Percentiles rank a stretch among this genome's conserved stretches.
phyloP scores from a whole-genome alignment of 805 yeast genomes.

The Kuraishia ogatae region DNA sequence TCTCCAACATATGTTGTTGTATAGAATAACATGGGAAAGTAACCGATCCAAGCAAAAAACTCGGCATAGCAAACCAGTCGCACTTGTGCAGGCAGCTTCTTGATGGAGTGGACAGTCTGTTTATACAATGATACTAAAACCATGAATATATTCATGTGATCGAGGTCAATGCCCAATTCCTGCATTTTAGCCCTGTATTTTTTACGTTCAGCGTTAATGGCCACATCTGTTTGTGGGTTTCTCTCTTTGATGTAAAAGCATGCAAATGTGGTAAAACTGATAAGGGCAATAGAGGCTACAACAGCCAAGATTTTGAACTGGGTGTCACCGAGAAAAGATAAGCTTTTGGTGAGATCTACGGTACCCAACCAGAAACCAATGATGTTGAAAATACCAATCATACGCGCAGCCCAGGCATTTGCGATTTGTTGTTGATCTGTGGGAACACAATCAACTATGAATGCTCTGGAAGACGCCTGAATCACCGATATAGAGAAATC shows the following conservation, averaged over 20 bases:
- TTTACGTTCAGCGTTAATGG: slow-evolving; percentile 28
- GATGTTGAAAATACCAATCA: slow-evolving; percentile 54
- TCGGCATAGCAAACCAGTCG: slow-evolving; percentile 45
- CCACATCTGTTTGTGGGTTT: slow-evolving; percentile 33
- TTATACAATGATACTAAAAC: slow-evolving; percentile 16
- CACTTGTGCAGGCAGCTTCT: slow-evolving; percentile 39
- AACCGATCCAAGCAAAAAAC: slow-evolving; percentile 62
- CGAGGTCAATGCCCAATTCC: slow-evolving; percentile 26
- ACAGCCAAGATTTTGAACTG: slow-evolving; percentile 44
- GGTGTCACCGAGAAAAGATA: slow-evolving; percentile 33
- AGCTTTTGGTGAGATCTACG: slow-evolving; percentile 27
- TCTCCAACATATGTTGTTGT: slow-evolving; percentile 62
- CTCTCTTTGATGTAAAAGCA: slow-evolving; percentile 37
- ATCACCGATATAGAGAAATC: slow-evolving; percentile 53
- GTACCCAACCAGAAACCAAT: slow-evolving; percentile 48
- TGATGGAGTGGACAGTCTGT: slow-evolving; percentile 27
- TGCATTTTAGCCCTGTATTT: slow-evolving; percentile 22
- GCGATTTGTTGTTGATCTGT: slow-evolving; percentile 47
- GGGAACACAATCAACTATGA: slow-evolving; percentile 53
- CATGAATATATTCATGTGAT: slow-evolving; percentile 9
- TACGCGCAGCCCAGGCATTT: slow-evolving; percentile 60
- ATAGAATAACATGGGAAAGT: slow-evolving; percentile 57
- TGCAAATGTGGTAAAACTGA: slow-evolving; percentile 28
- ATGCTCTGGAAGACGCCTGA: slow-evolving; percentile 53
- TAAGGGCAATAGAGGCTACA: slow-evolving; percentile 32